Conservation (phyloP, 1,139 yeast species). For the Geotrichum candidum region DNA sequence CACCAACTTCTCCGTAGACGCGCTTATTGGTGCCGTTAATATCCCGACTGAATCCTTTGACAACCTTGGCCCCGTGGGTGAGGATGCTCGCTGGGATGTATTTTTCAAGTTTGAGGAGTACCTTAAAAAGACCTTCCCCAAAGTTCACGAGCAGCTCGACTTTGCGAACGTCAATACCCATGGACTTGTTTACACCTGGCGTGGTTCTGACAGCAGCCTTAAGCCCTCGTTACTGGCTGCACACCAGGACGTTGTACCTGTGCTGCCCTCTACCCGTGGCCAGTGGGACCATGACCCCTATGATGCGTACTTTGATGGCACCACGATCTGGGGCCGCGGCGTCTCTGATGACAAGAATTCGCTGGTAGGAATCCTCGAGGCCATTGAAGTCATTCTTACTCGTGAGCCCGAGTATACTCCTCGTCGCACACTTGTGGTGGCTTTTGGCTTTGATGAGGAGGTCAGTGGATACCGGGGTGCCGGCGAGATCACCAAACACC, state of each 20-base stretch:
- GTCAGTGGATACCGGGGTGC: slow-evolving; percentile 59
- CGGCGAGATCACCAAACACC: slow-evolving; percentile 36
- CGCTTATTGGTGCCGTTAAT: slow-evolving; percentile 44
- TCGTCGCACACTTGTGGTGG: slow-evolving; percentile 49
- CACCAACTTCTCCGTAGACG: slow-evolving; percentile 3
- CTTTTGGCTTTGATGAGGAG: slow-evolving; percentile 74
- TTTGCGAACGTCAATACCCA: slow-evolving; percentile 56
- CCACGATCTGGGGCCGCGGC: slow-evolving; percentile 57
- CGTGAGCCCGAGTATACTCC: slow-evolving; percentile 42
- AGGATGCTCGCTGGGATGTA: slow-evolving; percentile 36
- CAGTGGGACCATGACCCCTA: slow-evolving; percentile 70
- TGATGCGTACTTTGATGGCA: slow-evolving; percentile 60
- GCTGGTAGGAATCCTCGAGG: slow-evolving; percentile 51
- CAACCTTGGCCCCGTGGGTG: slow-evolving; percentile 39
- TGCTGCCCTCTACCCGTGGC: slow-evolving; percentile 49
- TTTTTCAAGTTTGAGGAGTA: slow-evolving; percentile 51
- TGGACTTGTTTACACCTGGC: slow-evolving; percentile 63
- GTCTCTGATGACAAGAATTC: slow-evolving; percentile 57
- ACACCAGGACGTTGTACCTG: slow-evolving; percentile 82
- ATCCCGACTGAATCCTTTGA: slow-evolving; percentile 62
- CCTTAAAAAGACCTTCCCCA: slow-evolving; percentile 54
- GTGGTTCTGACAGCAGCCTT: slow-evolving; percentile 47
- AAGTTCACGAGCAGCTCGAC: slow-evolving; percentile 44
- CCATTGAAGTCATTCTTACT: slow-evolving; percentile 46
- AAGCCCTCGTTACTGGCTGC: slow-evolving; percentile 68